Conservation (phyloP, 371 early-diverging fungal species). For the Polyrhizophydium stewartii region DNA sequence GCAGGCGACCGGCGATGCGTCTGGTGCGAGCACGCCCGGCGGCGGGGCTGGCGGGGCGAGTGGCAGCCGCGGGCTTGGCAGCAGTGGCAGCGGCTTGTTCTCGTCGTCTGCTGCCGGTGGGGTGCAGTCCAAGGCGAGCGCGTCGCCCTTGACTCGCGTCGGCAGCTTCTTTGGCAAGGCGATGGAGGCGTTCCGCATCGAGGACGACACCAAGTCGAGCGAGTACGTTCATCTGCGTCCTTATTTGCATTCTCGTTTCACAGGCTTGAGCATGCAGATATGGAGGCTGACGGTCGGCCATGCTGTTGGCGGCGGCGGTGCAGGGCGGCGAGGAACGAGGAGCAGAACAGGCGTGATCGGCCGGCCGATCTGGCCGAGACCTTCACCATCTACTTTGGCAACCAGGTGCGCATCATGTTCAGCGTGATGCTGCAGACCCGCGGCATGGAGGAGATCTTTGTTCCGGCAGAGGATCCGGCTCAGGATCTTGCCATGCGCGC, state of each 20-base stretch:
- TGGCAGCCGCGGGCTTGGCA: too few relatives aligned
- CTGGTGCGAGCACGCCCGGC: not conserved
- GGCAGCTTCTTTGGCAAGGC: conserved; percentile 68
- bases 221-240: too few relatives aligned
- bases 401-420: conserved; percentile 67
- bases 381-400: conserved; percentile 68
- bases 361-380: conserved; percentile 55
- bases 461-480: conserved; percentile 2
- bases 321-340: not conserved
- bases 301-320: not conserved
- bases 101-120: not conserved
- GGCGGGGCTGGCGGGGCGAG: too few relatives aligned
- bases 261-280: not conserved
- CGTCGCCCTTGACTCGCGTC: conserved; percentile 31
- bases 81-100: not conserved
- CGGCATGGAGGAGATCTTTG: conserved; percentile 7
- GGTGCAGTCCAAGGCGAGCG: not conserved
- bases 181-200: conserved; percentile 65
- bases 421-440: conserved; percentile 58
- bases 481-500: conserved; percentile 56
- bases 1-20: not conserved
- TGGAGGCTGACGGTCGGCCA: not conserved
- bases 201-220: conserved; percentile 47
- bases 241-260: not conserved
- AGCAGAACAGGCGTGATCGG: not conserved